Evolutionary conservation across 805 yeast species (phyloP).

Genomic region (Wickerhamomyces xylosicus): DNA sequence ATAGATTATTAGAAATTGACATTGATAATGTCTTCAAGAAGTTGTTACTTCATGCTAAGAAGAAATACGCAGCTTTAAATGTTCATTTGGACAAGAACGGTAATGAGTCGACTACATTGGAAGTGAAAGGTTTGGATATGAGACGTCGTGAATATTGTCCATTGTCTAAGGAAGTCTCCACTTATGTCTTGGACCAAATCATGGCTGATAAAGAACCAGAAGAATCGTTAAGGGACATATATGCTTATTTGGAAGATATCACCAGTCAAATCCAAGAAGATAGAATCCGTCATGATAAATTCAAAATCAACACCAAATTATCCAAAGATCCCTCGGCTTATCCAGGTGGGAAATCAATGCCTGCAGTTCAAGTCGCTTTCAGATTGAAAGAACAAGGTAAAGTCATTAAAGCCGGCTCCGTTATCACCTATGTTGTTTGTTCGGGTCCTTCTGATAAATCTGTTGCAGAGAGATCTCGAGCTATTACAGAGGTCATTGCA

Average conservation of each 20-base stretch:
- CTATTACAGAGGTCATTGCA: constrained; percentile 61
- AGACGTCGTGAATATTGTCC: constrained; percentile 94
- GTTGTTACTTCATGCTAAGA: constrained; percentile 82
- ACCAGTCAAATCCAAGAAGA: constrained; percentile 46
- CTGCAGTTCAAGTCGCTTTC: constrained; percentile 87
- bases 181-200: constrained; percentile 59
- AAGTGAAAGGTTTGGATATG: constrained; percentile 96
- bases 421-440: constrained; percentile 78
- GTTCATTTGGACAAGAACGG: constrained; percentile 41
- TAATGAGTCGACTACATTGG: constrained; percentile 49
- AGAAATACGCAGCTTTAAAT: constrained; percentile 92
- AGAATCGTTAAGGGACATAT: constrained; percentile 60
- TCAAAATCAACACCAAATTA: constrained; percentile 73
- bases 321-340: constrained; percentile 85
- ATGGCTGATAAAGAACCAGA: constrained; percentile 70
- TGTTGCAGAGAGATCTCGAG: constrained; percentile 75
- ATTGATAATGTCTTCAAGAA: constrained; percentile 88
- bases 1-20: constrained; percentile 81
- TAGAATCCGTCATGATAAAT: constrained; percentile 56
- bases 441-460: constrained; percentile 31
- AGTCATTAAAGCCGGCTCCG: constrained; percentile 79
- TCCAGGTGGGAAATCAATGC: constrained; percentile 71
- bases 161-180: constrained; percentile 79
- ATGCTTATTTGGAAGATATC: constrained; percentile 57
- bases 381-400: constrained; percentile 76